Evolutionary conservation across 176 grass and related monocot genomes (phyloP).

Genomic region (Coix lacrymajobi): DNA sequence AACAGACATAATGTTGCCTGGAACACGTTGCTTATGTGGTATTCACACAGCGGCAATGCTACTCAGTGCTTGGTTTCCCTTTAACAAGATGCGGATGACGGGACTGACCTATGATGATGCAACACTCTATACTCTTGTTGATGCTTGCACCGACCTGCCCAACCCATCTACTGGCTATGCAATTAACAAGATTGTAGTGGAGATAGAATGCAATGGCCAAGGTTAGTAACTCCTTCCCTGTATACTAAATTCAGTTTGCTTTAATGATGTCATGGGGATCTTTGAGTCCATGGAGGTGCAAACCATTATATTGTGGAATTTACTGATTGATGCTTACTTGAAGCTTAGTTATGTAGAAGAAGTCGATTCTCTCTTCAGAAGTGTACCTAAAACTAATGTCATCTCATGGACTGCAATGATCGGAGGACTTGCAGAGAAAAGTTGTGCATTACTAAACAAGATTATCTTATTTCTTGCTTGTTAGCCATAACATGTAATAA

Average conservation of each 20-base stretch:
- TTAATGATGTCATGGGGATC: no score
- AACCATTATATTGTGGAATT: no score
- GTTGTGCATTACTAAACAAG: no score
- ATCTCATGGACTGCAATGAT: no score
- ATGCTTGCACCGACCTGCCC: constrained; percentile 35
- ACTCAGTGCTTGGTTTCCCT: constrained; percentile 27
- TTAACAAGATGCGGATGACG: constrained; percentile 33
- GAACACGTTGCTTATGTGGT: constrained; percentile 55
- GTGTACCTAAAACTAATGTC: no score
- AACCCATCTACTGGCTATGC: constrained; percentile 10
- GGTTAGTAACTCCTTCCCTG: constrained; percentile 55
- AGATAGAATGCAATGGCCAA: constrained; percentile 22
- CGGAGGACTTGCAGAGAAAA: no score
- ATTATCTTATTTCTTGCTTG: no score
- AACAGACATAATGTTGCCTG: constrained; percentile 30
- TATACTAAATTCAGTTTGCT: constrained; percentile 49
- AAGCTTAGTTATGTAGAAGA: no score
- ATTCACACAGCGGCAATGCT: constrained; percentile 25
- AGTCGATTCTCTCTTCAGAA: no score
- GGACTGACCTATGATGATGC: constrained; percentile 32
- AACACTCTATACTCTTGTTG: constrained; percentile 42
- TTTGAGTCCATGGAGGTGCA: no score
- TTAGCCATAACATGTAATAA: no score
- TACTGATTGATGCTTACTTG: no score
- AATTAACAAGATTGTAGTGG: constrained; percentile 32